Conservation (phyloP, 495 filamentous ascomycete species). For the Penicillium silybi region DNA sequence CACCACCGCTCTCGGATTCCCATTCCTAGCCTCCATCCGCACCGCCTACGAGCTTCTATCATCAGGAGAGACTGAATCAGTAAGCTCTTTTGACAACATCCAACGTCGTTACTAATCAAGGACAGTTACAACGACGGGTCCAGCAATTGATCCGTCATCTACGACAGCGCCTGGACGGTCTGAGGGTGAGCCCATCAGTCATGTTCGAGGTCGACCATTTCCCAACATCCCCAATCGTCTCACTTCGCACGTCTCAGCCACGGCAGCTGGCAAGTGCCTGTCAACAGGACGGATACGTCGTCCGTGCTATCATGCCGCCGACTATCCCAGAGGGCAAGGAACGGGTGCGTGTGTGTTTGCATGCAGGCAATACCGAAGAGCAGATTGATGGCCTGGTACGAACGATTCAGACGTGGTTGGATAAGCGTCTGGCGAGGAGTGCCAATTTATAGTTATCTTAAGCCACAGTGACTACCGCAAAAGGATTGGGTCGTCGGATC, state of each 20-base stretch:
- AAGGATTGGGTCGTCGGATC: too few relatives aligned
- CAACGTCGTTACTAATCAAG: background rate
- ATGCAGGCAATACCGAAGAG: conserved; percentile 44
- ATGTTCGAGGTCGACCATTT: conserved; percentile 38
- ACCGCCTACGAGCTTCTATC: conserved; percentile 42
- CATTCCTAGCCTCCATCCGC: conserved; percentile 44
- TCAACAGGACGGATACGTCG: conserved; percentile 31
- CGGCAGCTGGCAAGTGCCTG: conserved; percentile 31
- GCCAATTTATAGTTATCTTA: conserved; percentile 15
- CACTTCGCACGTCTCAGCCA: conserved; percentile 38
- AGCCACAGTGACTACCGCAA: too few relatives aligned
- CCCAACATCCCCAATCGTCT: conserved; percentile 42
- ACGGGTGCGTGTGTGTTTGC: conserved; percentile 48
- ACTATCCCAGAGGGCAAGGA: conserved; percentile 45
- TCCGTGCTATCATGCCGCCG: conserved; percentile 47
- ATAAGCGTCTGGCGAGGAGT: conserved; percentile 15
- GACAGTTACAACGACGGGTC: conserved; percentile 36
- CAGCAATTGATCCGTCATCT: conserved; percentile 38
- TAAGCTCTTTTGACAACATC: conserved; percentile 9
- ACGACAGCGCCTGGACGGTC: conserved; percentile 23
- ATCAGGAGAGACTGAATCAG: conserved; percentile 37
- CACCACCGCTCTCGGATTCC: conserved; percentile 47
- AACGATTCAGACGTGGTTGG: conserved; percentile 40
- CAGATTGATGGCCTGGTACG: conserved; percentile 42
- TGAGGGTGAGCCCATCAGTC: conserved; percentile 24